These are phyloP conservation scores for Dictyostelium brefeldianum DNA, from an alignment of 78 protist genomes.

Conservation along the genomic window DNA sequence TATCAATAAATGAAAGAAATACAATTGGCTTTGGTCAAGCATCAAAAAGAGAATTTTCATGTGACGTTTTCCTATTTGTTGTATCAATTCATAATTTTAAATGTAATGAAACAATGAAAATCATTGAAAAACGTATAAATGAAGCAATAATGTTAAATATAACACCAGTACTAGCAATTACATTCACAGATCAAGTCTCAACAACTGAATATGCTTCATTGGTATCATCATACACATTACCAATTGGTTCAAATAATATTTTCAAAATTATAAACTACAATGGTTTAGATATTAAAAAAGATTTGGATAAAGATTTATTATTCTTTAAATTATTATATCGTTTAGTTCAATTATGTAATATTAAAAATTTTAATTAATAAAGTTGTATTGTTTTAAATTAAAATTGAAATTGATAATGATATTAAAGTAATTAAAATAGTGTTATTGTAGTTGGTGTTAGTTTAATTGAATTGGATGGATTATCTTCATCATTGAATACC, in stretches of 20 bases:
- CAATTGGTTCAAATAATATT: background rate
- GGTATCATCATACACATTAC: background rate
- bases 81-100: background rate
- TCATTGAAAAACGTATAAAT: background rate
- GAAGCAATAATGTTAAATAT: background rate
- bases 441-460: no score
- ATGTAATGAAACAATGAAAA: background rate
- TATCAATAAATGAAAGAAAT: background rate
- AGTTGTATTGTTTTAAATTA: no score
- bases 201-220: background rate
- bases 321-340: background rate
- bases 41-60: background rate
- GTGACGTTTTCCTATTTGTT: background rate
- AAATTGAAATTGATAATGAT: no score
- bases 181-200: conserved; percentile 13
- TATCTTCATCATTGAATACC: no score
- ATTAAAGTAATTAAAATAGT: no score
- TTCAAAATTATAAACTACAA: background rate
- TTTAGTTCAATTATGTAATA: background rate
- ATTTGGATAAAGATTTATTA: conserved; percentile 6
- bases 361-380: background rate
- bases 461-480: no score
- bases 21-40: background rate
- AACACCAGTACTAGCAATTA: background rate
- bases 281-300: background rate